phyloP scores from a whole-genome alignment of 352 stramenopile species.

The Sclerospora graminicola region DNA sequence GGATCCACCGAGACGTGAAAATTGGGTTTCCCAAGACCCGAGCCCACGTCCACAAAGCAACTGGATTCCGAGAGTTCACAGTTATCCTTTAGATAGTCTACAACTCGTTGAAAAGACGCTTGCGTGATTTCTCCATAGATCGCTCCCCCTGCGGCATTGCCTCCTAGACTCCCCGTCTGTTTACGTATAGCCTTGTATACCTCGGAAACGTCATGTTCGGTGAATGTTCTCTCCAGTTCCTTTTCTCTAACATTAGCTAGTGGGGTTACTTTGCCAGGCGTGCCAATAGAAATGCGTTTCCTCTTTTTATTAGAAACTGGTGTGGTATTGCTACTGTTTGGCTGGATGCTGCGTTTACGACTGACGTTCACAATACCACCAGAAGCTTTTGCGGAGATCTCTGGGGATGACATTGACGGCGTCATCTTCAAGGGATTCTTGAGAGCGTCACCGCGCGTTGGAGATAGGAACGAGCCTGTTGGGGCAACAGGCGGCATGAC shows the following conservation, averaged over 20 bases:
- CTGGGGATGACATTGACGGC: not conserved
- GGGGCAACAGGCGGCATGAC: constrained; percentile 9
- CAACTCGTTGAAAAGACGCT: constrained; percentile 93
- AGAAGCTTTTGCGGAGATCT: constrained; percentile 1
- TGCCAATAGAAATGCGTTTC: constrained; percentile 46
- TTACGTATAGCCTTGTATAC: constrained; percentile 91
- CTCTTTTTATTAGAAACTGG: constrained; percentile 41
- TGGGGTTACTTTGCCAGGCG: constrained; percentile 62
- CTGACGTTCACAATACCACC: constrained; percentile 5
- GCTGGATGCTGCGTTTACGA: constrained; percentile 34
- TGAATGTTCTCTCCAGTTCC: constrained; percentile 64
- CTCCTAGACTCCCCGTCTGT: constrained; percentile 89
- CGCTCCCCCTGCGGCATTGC: constrained; percentile 90
- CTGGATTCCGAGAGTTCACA: constrained; percentile 83
- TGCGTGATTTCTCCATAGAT: constrained; percentile 98
- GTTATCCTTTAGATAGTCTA: constrained; percentile 91
- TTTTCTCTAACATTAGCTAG: constrained; percentile 42
- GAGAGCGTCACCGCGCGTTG: constrained; percentile 1
- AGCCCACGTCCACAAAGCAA: constrained; percentile 96
- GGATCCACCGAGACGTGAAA: constrained; percentile 94
- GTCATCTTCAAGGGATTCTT: constrained; percentile 6
- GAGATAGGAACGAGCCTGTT: constrained; percentile 12
- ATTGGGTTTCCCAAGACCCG: constrained; percentile 95
- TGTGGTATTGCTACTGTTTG: constrained; percentile 10
- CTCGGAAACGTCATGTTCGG: constrained; percentile 75